These are phyloP conservation scores for Corymbia calophylla DNA, from an alignment of 441 rosid genomes.

Conservation along the genomic window DNA sequence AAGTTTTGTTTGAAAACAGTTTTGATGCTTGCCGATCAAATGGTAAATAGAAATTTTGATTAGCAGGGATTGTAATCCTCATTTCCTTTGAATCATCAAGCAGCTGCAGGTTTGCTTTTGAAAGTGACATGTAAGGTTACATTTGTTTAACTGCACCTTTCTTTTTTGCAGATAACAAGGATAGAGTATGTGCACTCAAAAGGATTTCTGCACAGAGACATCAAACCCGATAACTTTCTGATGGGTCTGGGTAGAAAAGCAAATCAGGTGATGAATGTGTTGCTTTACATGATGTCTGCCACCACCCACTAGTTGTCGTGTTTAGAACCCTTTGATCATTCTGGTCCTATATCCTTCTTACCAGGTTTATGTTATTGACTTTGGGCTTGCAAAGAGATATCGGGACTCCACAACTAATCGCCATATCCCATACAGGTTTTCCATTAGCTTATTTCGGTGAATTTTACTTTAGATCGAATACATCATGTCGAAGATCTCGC, in stretches of 20 bases:
- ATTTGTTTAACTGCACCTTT: neutral
- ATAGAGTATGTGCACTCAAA: constrained; percentile 36
- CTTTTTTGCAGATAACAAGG: constrained; percentile 20
- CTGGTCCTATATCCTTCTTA: neutral
- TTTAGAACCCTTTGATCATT: neutral
- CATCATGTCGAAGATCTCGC: neutral
- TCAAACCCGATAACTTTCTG: constrained; percentile 44
- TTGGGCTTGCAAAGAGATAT: constrained; percentile 61
- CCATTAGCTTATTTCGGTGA: neutral
- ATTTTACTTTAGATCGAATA: neutral
- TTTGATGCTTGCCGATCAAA: constrained; percentile 55
- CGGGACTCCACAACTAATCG: constrained; percentile 46
- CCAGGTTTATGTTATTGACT: constrained; percentile 61
- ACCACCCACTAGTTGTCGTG: neutral
- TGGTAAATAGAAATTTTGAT: constrained; percentile 25
- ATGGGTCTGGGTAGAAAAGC: constrained; percentile 44
- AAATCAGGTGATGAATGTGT: constrained; percentile 21
- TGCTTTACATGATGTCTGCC: neutral
- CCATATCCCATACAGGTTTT: constrained; percentile 62
- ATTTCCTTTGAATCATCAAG: neutral
- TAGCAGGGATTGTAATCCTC: neutral
- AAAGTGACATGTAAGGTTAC: neutral
- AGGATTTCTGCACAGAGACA: constrained; percentile 39
- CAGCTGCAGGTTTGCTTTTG: neutral
- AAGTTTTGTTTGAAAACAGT: constrained; percentile 63